Conservation (phyloP, 2,329 filamentous ascomycete genomes). For the Penicillium hordei region DNA sequence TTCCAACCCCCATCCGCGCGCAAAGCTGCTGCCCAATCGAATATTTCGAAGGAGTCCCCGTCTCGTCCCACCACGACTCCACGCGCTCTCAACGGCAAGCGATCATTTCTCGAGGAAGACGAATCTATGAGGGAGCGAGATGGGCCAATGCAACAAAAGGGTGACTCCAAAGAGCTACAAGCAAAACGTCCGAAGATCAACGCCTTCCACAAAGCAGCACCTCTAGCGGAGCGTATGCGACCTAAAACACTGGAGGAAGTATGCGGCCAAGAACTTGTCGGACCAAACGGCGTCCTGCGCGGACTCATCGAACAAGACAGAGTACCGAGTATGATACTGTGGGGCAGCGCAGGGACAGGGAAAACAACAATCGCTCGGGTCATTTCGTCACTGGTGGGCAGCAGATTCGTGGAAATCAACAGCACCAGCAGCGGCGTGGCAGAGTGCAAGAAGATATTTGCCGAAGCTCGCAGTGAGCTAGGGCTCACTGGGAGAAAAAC, state of each 20-base stretch:
- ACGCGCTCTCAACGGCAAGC: constrained; percentile 33
- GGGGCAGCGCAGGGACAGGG: constrained; percentile 55
- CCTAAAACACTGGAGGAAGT: constrained; percentile 81
- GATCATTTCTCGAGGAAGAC: constrained; percentile 31
- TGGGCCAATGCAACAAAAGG: constrained; percentile 25
- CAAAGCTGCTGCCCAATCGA: constrained; percentile 39
- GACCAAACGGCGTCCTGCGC: constrained; percentile 76
- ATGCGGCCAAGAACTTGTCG: constrained; percentile 88
- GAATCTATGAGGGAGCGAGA: constrained; percentile 23
- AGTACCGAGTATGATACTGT: constrained; percentile 93
- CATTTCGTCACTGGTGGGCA: constrained; percentile 77
- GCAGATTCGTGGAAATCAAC: constrained; percentile 92
- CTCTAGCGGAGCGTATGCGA: constrained; percentile 91
- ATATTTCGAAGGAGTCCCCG: constrained; percentile 27
- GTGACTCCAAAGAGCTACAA: constrained; percentile 41
- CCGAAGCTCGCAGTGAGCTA: constrained; percentile 77
- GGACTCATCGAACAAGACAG: constrained; percentile 81
- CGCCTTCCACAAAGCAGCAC: constrained; percentile 68
- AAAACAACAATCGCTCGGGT: constrained; percentile 78
- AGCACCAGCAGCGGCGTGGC: constrained; percentile 83
- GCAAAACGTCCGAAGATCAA: constrained; percentile 67
- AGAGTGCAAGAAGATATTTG: constrained; percentile 90
- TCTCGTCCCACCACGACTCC: constrained; percentile 24
- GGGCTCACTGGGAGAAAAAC: constrained; percentile 82
- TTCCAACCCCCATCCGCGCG: constrained; percentile 54